phyloP scores from a whole-genome alignment of 306 rosid genomes.

The Lagenaria siceraria region DNA sequence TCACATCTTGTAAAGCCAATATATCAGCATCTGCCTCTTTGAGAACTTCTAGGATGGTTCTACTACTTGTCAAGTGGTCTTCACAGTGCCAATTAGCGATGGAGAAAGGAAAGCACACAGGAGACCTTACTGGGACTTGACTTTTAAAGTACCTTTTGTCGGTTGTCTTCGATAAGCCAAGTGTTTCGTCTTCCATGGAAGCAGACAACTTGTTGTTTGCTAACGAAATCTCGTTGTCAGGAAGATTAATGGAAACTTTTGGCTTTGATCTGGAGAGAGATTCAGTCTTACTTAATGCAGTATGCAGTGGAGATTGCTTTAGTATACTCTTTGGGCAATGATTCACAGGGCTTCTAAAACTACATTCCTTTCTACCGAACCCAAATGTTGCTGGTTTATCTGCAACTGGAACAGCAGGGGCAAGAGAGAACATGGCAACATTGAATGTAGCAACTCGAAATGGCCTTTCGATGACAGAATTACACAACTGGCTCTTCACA shows the following conservation, averaged over 20 bases:
- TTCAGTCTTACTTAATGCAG: slow-evolving; percentile 19
- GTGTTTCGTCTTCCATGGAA: slow-evolving; percentile 18
- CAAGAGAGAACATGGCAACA: slow-evolving; percentile 89
- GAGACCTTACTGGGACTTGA: slow-evolving; percentile 68
- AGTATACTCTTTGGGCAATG: slow-evolving; percentile 59
- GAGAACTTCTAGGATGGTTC: slow-evolving; percentile 65
- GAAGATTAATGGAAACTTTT: slow-evolving; percentile 78
- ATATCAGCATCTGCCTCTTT: slow-evolving; percentile 75
- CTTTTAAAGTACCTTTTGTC: slow-evolving; percentile 22
- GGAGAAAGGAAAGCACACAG: slow-evolving; percentile 46
- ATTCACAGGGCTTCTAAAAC: slow-evolving; percentile 5
- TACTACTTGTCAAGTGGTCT: slow-evolving; percentile 35
- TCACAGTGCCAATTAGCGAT: slow-evolving; percentile 33
- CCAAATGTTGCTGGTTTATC: slow-evolving; percentile 17
- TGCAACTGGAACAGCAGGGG: slow-evolving; percentile 61
- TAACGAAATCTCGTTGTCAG: slow-evolving; percentile 69
- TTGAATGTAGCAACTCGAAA: slow-evolving; percentile 63
- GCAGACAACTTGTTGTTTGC: slow-evolving; percentile 44
- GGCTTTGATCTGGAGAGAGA: slow-evolving; percentile 34
- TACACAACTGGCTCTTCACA: slow-evolving; percentile 21
- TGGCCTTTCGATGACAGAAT: slow-evolving; percentile 37
- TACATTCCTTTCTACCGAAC: slow-evolving; percentile 14
- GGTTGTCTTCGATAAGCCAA: slow-evolving; percentile 15
- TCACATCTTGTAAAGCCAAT: slow-evolving; percentile 76
- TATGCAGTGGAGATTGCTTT: slow-evolving; percentile 56